These are phyloP conservation scores for Neonectria coccinea DNA, from an alignment of 2,329 filamentous ascomycete genomes.

Conservation along the genomic window DNA sequence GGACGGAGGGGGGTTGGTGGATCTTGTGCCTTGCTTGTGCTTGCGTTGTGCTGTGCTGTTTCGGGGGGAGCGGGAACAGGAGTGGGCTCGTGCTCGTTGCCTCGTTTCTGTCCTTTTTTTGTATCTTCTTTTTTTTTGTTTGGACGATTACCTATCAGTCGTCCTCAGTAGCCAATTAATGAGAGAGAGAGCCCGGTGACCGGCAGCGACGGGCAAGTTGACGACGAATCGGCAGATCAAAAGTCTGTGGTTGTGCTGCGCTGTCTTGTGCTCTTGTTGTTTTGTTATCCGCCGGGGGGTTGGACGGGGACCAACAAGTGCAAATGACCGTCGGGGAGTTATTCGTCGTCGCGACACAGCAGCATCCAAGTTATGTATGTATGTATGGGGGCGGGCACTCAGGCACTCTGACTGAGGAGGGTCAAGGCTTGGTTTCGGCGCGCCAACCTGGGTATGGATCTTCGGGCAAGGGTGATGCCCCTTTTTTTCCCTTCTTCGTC, in stretches of 20 bases:
- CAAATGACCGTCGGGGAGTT: conserved; percentile 14
- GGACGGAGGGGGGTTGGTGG: conserved; percentile 19
- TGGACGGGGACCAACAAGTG: conserved; percentile 8
- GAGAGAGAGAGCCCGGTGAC: conserved; percentile 32
- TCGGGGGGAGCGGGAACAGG: conserved; percentile 19
- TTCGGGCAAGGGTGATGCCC: conserved; percentile 12
- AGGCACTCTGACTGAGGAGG: conserved; percentile 20
- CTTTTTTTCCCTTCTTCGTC: not conserved
- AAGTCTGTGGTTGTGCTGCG: conserved; percentile 4
- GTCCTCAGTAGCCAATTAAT: conserved; percentile 11
- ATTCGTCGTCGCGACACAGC: conserved; percentile 8
- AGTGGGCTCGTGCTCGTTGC: conserved; percentile 15
- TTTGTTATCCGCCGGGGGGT: conserved; percentile 8
- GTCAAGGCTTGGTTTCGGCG: conserved; percentile 44
- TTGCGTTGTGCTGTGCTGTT: conserved; percentile 7
- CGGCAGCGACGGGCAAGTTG: conserved; percentile 40
- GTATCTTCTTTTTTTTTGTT: conserved; percentile 2
- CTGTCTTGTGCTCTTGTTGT: conserved; percentile 4
- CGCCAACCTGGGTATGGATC: conserved; percentile 31
- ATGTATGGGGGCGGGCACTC: conserved; percentile 1
- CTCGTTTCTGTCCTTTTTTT: conserved; percentile 11
- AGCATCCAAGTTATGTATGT: not conserved
- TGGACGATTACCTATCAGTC: conserved; percentile 6
- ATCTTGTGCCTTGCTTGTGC: conserved; percentile 22
- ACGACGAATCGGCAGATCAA: conserved; percentile 30